phyloP scores from a whole-genome alignment of 2,329 filamentous ascomycete genomes.

The Blastomyces parvus region DNA sequence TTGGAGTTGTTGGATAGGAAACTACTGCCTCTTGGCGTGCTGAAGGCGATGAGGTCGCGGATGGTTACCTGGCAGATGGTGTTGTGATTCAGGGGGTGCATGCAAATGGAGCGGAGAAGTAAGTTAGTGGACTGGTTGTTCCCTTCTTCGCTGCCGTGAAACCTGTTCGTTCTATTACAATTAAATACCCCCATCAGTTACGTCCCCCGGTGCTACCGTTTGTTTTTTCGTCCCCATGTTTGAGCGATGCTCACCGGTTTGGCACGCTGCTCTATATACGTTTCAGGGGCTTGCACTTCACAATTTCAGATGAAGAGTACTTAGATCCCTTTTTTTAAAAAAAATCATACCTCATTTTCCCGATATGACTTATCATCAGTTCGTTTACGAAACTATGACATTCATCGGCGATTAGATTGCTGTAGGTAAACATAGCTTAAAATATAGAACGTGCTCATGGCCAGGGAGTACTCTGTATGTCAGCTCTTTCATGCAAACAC shows the following conservation, averaged over 20 bases:
- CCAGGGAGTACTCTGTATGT: too few species aligned
- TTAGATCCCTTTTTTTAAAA: background rate
- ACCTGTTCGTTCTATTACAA: background rate
- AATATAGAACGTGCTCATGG: too few species aligned
- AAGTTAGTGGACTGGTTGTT: too few species aligned
- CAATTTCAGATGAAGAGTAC: background rate
- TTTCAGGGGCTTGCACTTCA: background rate
- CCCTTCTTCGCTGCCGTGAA: background rate
- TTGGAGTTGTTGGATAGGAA: constrained; percentile 32
- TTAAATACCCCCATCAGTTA: background rate
- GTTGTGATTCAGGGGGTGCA: constrained; percentile 19
- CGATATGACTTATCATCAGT: background rate
- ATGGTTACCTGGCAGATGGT: constrained; percentile 37
- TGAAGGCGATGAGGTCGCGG: constrained; percentile 34
- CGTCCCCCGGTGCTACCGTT: background rate
- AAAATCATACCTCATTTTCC: background rate
- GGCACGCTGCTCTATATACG: background rate
- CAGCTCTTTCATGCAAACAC: too few species aligned
- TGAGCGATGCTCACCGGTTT: background rate
- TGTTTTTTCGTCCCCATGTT: background rate
- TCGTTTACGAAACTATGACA: background rate
- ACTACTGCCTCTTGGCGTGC: constrained; percentile 32
- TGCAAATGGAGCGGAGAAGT: background rate
- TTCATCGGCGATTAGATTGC: background rate
- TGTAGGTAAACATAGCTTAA: too few species aligned